Conservation (phyloP, 2,329 filamentous ascomycete genomes). For the Knoxdaviesia capensis region DNA sequence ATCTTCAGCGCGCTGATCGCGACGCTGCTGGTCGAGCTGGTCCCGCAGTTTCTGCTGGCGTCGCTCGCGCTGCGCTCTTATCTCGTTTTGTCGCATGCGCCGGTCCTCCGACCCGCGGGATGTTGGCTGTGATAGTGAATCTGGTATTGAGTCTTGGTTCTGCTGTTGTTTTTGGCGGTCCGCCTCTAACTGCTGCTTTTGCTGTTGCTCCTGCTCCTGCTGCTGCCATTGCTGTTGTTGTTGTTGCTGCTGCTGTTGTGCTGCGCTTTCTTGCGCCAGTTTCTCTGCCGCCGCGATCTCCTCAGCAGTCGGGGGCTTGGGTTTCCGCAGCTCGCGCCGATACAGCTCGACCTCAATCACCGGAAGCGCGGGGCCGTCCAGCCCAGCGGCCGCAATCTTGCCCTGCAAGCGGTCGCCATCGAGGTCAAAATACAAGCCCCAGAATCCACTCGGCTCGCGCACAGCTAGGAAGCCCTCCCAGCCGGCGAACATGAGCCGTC, state of each 20-base stretch:
- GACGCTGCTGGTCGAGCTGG: too few species aligned
- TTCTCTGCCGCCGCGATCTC: slow-evolving; percentile 2
- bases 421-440: slow-evolving; percentile 25
- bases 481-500: slow-evolving; percentile 24
- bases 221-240: neutral
- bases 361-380: slow-evolving; percentile 14
- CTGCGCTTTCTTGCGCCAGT: neutral
- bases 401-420: slow-evolving; percentile 22
- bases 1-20: too few species aligned
- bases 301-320: slow-evolving; percentile 3
- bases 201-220: neutral
- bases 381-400: slow-evolving; percentile 17
- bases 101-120: too few species aligned
- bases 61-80: too few species aligned
- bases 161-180: too few species aligned
- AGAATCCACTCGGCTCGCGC: slow-evolving; percentile 17
- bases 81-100: too few species aligned
- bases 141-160: too few species aligned
- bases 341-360: slow-evolving; percentile 35
- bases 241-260: neutral
- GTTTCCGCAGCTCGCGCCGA: slow-evolving; percentile 19
- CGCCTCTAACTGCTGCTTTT: neutral
- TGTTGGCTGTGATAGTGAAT: too few species aligned
- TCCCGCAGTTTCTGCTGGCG: too few species aligned
- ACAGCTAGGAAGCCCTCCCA: slow-evolving; percentile 31